Evolutionary conservation across 2,329 filamentous ascomycete species (phyloP).

Genomic region (Moelleriella libera): DNA sequence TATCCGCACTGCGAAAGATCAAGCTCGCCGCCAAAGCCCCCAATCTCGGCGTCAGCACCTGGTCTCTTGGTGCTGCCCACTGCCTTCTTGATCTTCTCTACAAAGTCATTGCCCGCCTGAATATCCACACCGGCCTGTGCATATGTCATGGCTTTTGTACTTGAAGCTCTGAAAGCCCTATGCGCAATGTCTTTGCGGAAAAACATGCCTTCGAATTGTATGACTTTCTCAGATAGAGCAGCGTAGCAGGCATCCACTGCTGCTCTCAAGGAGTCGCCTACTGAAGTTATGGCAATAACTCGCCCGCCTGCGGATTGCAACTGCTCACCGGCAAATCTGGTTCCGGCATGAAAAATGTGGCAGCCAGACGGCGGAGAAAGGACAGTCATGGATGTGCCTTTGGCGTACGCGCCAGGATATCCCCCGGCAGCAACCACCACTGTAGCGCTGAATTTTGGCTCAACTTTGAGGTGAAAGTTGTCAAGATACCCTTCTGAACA

Average conservation of each 20-base stretch:
- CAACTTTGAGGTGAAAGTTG: slow-evolving; percentile 52
- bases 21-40: slow-evolving; percentile 70
- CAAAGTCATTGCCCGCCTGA: slow-evolving; percentile 83
- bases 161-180: slow-evolving; percentile 43
- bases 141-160: slow-evolving; percentile 60
- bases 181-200: slow-evolving; percentile 88
- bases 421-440: slow-evolving; percentile 89
- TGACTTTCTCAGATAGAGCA: slow-evolving; percentile 51
- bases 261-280: slow-evolving; percentile 55
- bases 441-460: slow-evolving; percentile 64
- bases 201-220: slow-evolving; percentile 81
- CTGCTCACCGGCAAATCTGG: slow-evolving; percentile 45
- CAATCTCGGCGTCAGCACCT: slow-evolving; percentile 85
- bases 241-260: slow-evolving; percentile 83
- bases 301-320: slow-evolving; percentile 73
- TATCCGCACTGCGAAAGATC: slow-evolving; percentile 58
- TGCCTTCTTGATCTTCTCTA: slow-evolving; percentile 79
- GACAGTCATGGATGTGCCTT: slow-evolving; percentile 52
- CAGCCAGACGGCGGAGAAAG: slow-evolving; percentile 25
- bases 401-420: slow-evolving; percentile 76
- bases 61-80: slow-evolving; percentile 75
- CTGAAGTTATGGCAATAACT: slow-evolving; percentile 85
- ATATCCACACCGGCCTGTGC: slow-evolving; percentile 89
- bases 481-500: slow-evolving; percentile 65
- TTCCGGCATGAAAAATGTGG: slow-evolving; percentile 89